Conservation (phyloP, 352 stramenopile species). For the Phytophthora rubi region DNA sequence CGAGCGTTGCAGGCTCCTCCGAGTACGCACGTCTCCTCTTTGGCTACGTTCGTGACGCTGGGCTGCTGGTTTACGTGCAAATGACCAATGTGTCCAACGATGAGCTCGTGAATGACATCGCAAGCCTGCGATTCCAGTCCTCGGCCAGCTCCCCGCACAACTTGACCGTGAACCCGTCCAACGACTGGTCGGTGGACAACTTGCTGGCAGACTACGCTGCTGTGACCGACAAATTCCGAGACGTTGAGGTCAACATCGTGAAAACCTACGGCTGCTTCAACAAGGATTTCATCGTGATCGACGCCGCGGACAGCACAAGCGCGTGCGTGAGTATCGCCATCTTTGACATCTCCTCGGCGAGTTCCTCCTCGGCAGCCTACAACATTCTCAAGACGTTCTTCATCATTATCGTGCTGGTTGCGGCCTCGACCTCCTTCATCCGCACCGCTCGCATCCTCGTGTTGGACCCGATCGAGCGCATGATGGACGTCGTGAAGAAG, state of each 20-base stretch:
- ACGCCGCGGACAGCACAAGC: conserved; percentile 54
- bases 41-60: conserved; percentile 71
- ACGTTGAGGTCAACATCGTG: conserved; percentile 73
- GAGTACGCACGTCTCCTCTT: conserved; percentile 68
- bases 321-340: conserved; percentile 78
- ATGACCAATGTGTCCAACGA: conserved; percentile 61
- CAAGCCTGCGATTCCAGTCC: conserved; percentile 58
- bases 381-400: conserved; percentile 91
- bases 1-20: conserved; percentile 31
- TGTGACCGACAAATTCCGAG: conserved; percentile 53
- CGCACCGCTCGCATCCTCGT: conserved; percentile 84
- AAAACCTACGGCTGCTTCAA: conserved; percentile 84
- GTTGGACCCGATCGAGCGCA: conserved; percentile 91
- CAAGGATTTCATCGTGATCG: conserved; percentile 58
- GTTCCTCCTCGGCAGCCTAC: conserved; percentile 62
- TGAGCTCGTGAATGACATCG: conserved; percentile 40
- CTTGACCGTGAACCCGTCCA: conserved; percentile 65
- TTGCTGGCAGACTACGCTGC: conserved; percentile 47
- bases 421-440: conserved; percentile 84
- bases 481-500: conserved; percentile 91
- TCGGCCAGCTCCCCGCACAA: conserved; percentile 52
- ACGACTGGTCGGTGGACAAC: conserved; percentile 51
- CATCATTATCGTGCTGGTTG: conserved; percentile 85
- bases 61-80: conserved; percentile 60
- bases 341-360: conserved; percentile 80